Base-by-base conservation (phyloP, 805 yeast species). In the Metschnikowia matae region DNA sequence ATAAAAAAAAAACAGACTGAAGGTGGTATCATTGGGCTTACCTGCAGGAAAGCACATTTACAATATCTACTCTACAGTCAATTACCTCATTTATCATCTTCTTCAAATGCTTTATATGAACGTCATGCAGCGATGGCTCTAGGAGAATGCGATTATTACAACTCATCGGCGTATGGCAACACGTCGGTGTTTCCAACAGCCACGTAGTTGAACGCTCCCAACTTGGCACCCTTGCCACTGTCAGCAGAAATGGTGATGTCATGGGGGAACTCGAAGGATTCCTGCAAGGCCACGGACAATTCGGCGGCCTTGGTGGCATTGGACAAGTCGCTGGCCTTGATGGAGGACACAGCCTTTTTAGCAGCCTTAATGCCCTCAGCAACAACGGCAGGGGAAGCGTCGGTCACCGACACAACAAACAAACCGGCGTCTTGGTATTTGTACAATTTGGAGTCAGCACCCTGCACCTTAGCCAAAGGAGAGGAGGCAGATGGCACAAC, bases 101-200 rank as follows among this genome's bases (percentile, higher is more conserved):
- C 34, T 43, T 39, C 48, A 15, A 38, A 48, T 51, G 54, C 54
- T 41, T 39, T 44, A 38, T 45, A 48, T 23, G 43, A 29, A 46
- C 48, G 43, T 44, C 51, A 48, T 51, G 49, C 49, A 48, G 46
- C 26, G 44, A 43, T 46, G 35, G 44, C 42, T 43, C 48, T 36
- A 37, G 52, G 52, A 50, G 46, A 20, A 51, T 52, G 60, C 50
- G 54, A 38, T 31, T 32, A 47, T 59, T 86, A 87, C 73, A 92
- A 84, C 77, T 94, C 97, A 70, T 87, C 90, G 63, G 86, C 85
- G 70, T 78, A 87, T 64, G 99, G 97, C 74, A 92, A 82, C 58
- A 82, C 83, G 66, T 83, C 85, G 54, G 85, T 82, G 70, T 89
- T 85, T 73, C 98, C 99, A 55, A 89, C 84, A 56, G 94, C 97